Percentiles rank a stretch among this genome's conserved stretches.
These are phyloP conservation scores for Peribolospora baueri DNA, from an alignment of 768 basidiomycete genomes.

Conservation along the genomic window DNA sequence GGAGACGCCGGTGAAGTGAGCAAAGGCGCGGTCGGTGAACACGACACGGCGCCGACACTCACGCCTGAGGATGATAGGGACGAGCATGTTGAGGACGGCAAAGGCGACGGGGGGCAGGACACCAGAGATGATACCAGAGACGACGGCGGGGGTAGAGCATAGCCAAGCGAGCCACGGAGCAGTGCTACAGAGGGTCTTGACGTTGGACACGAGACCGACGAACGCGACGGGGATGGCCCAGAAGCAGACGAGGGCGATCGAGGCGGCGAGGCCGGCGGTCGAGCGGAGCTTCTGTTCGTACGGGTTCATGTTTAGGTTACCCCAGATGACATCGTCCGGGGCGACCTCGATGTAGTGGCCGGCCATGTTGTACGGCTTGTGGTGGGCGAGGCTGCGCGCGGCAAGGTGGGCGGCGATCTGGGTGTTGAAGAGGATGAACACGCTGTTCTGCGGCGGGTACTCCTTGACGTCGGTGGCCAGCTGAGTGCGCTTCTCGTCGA, in stretches of 20 bases:
- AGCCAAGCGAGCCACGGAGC: slow-evolving; percentile 64
- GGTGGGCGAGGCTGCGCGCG: slow-evolving; percentile 7
- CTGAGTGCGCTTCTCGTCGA: slow-evolving; percentile 24
- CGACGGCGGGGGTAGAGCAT: slow-evolving; percentile 28
- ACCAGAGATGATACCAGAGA: slow-evolving; percentile 54
- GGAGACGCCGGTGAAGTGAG: too few species aligned
- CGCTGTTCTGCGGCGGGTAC: slow-evolving; percentile 10
- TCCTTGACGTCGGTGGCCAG: slow-evolving; percentile 30
- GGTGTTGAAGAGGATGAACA: slow-evolving; percentile 62
- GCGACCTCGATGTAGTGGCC: slow-evolving; percentile 53
- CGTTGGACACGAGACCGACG: slow-evolving; percentile 64
- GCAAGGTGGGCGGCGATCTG: slow-evolving; percentile 77
- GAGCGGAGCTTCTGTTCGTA: slow-evolving; percentile 53
- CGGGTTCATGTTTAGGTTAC: slow-evolving; percentile 64
- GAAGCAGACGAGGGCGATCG: slow-evolving; percentile 53
- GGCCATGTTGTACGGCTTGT: slow-evolving; percentile 31
- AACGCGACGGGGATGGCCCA: slow-evolving; percentile 81
- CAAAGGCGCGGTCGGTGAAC: too few species aligned
- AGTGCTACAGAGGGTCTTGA: slow-evolving; percentile 38
- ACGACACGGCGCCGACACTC: slow-evolving; percentile 7
- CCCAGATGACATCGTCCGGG: slow-evolving; percentile 78
- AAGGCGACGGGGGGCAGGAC: slow-evolving; percentile 66
- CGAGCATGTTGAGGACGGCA: slow-evolving; percentile 70
- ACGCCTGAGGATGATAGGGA: slow-evolving; percentile 59
- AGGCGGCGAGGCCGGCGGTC: slow-evolving; percentile 45